Base-by-base conservation (phyloP, 169 alveolate species). In the Plasmodium chabaudi region DNA sequence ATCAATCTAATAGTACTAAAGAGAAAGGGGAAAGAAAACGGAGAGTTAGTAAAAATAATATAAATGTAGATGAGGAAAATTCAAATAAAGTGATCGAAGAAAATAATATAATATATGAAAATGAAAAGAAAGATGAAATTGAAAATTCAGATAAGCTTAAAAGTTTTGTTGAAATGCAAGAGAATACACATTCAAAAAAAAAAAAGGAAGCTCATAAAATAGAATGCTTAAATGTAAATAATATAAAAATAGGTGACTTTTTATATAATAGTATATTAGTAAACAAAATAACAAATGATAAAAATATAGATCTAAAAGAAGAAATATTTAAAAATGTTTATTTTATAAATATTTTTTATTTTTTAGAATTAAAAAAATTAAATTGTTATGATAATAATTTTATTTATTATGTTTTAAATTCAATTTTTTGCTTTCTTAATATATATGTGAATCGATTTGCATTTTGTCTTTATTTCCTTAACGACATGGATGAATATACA, bases 281-380 rank as follows among this genome's bases (percentile, higher is more conserved):
- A 44, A 77, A 77, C 27, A 39, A 39, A 7, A 27, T 15, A 47
- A 23, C 34, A 63, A 77, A 51, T 25, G 72, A 77, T 27, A 53
- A 77, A 51, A 65, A 77, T 25, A 67, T 63, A 34, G 69, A 77
- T 25, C 64, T 63, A 27, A 77, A 77, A 63, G 67, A 64, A 77
- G 46, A 15, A 23, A 23, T 68, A 3, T 77, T 63, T 56, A 77
- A 77, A 47, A 77, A 77, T 63, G 63, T 63, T 12, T 77, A 46
- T 49, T 77, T 77, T 77, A 77, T 77, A n/a, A 77, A 77, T 42
- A 63, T 77, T 12, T 77, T 77, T 55, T 77, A 39, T 68, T 64
- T 77, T 17, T 5, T n/a, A 57, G 88, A 77, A 64, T 44, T 77
- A 42, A 77, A 77, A 64, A 51, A 47, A 63, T 17, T 39, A 25